phyloP scores from a whole-genome alignment of 164 flowering plant species.

The Vitis riparia region DNA sequence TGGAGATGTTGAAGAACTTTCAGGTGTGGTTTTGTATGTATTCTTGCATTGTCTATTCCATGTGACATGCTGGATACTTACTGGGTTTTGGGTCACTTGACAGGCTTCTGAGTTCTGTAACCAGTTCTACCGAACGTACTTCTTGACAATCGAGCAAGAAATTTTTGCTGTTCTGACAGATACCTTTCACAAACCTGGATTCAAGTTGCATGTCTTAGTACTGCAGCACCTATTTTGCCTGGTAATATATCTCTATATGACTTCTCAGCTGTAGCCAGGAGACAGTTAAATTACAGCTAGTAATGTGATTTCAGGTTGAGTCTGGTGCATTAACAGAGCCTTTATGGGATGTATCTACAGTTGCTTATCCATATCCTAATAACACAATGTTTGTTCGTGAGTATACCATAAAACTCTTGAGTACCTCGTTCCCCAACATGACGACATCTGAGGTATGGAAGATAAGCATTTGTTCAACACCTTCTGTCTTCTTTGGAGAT shows the following conservation, averaged over 20 bases:
- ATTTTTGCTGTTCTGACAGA: slow-evolving; percentile 98
- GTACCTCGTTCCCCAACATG: slow-evolving; percentile 97
- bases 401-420: slow-evolving; percentile 82
- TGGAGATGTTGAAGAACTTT: slow-evolving; percentile 96
- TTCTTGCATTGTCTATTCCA: not conserved
- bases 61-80: not conserved
- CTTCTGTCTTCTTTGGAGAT: not conserved
- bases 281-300: not conserved
- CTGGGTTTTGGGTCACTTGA: slow-evolving; percentile 8
- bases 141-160: slow-evolving; percentile 88
- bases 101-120: slow-evolving; percentile 94
- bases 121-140: slow-evolving; percentile 85
- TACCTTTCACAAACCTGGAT: slow-evolving; percentile 98
- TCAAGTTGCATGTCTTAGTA: slow-evolving; percentile 92
- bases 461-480: not conserved
- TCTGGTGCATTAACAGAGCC: slow-evolving; percentile 83
- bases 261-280: not conserved
- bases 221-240: slow-evolving; percentile 88
- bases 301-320: slow-evolving; percentile 58
- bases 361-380: slow-evolving; percentile 67
- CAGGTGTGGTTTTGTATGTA: slow-evolving; percentile 50
- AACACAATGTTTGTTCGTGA: slow-evolving; percentile 76
- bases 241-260: slow-evolving; percentile 40
- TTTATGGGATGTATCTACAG: slow-evolving; percentile 85
- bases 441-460: slow-evolving; percentile 68